Evolutionary conservation across 495 filamentous ascomycete genomes (phyloP).

Genomic region (Staphylotrichum tortipilum): DNA sequence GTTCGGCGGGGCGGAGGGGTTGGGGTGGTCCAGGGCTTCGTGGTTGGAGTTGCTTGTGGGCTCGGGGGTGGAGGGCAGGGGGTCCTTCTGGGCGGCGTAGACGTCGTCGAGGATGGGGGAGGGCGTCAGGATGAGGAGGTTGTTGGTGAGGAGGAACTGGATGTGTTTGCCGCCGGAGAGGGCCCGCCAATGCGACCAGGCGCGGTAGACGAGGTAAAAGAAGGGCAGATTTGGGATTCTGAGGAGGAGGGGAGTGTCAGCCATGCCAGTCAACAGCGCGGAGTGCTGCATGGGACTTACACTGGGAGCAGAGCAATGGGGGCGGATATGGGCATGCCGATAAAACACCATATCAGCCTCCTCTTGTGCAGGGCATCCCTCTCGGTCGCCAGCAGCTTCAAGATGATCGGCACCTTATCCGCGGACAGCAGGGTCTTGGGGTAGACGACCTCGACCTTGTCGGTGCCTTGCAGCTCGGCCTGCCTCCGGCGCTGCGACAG

Average conservation of each 20-base stretch:
- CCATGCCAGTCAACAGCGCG: too few species aligned
- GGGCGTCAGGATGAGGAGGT: slow-evolving; percentile 55
- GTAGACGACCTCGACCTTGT: slow-evolving; percentile 68
- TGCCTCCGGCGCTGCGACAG: slow-evolving; percentile 56
- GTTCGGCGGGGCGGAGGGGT: slow-evolving; percentile 2
- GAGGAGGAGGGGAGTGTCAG: not conserved
- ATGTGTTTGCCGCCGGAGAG: slow-evolving; percentile 78
- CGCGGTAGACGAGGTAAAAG: slow-evolving; percentile 85
- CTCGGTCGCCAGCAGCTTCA: slow-evolving; percentile 66
- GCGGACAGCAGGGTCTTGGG: slow-evolving; percentile 59
- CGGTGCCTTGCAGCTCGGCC: slow-evolving; percentile 53
- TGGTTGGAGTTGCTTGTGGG: slow-evolving; percentile 15
- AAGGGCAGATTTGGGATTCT: slow-evolving; percentile 95
- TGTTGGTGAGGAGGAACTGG: slow-evolving; percentile 64
- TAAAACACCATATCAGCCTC: slow-evolving; percentile 68
- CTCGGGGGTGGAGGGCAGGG: slow-evolving; percentile 21
- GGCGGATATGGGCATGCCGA: slow-evolving; percentile 73
- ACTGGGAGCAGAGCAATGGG: slow-evolving; percentile 77
- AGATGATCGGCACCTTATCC: slow-evolving; percentile 49
- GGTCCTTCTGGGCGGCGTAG: slow-evolving; percentile 45
- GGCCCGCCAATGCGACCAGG: slow-evolving; percentile 62
- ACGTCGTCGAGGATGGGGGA: slow-evolving; percentile 60
- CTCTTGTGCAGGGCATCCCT: slow-evolving; percentile 66
- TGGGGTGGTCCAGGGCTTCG: slow-evolving; percentile 17
- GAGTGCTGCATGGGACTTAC: too few species aligned